A percentile compares a stretch with the other conserved stretches of the same genome.
These are phyloP conservation scores for Adiantum capillusveneris DNA, from an alignment of 75 land plant species.

Conservation along the genomic window DNA sequence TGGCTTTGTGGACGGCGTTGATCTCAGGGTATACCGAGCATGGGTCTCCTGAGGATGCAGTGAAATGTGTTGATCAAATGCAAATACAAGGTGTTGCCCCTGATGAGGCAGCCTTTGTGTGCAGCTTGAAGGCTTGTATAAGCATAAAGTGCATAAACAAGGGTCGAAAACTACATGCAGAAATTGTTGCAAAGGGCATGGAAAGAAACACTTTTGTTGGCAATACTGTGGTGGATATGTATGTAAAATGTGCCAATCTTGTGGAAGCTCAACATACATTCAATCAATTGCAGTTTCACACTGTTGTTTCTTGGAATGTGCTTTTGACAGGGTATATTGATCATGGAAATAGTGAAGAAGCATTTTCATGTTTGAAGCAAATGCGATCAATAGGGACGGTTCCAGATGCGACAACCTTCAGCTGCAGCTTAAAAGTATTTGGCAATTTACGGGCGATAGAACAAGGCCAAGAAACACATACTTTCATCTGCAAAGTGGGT, in stretches of 20 bases:
- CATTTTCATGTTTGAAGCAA: not conserved
- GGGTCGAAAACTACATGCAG: conserved; percentile 29
- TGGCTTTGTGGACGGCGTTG: conserved; percentile 22
- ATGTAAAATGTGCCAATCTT: conserved; percentile 21
- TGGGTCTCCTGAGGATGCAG: conserved; percentile 10
- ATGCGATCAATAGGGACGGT: conserved; percentile 18
- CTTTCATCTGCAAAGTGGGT: conserved; percentile 16
- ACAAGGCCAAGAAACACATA: conserved; percentile 22
- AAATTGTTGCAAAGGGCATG: conserved; percentile 8
- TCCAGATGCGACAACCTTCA: conserved; percentile 18
- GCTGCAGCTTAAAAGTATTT: not conserved
- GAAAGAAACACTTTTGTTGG: conserved; percentile 11
- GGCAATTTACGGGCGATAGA: conserved; percentile 2
- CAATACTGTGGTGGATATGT: conserved; percentile 9
- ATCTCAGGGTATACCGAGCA: conserved; percentile 23
- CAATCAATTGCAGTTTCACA: conserved; percentile 9
- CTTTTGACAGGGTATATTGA: conserved; percentile 23
- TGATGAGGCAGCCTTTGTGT: conserved; percentile 7
- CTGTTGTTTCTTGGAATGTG: conserved; percentile 28
- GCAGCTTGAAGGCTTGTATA: conserved; percentile 8
- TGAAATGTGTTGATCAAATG: conserved; percentile 19
- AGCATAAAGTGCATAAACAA: not conserved
- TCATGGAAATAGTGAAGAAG: conserved; percentile 10
- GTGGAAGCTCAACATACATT: conserved; percentile 15
- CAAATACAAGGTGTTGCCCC: conserved; percentile 10